Base-by-base conservation (phyloP, 75 land plant species). In the Cunninghamia lanceolata region DNA sequence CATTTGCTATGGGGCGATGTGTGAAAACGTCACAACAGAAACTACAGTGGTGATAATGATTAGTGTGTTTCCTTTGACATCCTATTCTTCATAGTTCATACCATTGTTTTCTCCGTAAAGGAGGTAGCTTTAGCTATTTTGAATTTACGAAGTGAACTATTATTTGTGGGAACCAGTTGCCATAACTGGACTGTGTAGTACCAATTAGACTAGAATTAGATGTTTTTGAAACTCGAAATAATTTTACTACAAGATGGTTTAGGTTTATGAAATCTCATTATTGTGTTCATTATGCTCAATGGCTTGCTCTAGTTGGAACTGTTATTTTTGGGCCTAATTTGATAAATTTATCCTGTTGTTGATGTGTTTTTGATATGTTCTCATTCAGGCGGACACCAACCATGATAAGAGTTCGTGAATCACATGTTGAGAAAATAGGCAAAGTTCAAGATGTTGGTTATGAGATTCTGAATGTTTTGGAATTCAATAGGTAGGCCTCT, bases 381-480 rank as follows among this genome's bases (percentile, higher is more conserved):
- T 84, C 87, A 84, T 83, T 76, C 89, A 98, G 99, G 93, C 94
- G 99, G 43, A 94, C 97, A 54, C 99, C 99, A 21, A 98, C 99
- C 46, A 82, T 88, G 46, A 91, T 98, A 53, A 88, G 88, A 89
- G 97, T 98, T 45, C 99, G 99, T 56, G 99, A 98, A 90, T 95
- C 99, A 71, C 96, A 98, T 93, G 91, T 93, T 85, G 99, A 98
- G 86, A 95, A 93, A 91, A 90, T 95, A 92, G 99, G 99, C 17
- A 91, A 91, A 73, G 79, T 95, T 50, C 89, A 93, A 82, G 99
- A 96, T 90, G 93, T 94, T 35, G 86, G 89, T 35, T 98, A 98
- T 91, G 99, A 98, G 86, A 98, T 98, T 88, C 85, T 96, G 47
- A 97, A 98, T 92, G 99, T 98, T 50, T 88, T 98, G 85, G 99